A percentile compares a stretch with the other conserved stretches of the same genome.
Conservation (phyloP, 2,329 filamentous ascomycete genomes). For the Pseudocercospora crystallina region DNA sequence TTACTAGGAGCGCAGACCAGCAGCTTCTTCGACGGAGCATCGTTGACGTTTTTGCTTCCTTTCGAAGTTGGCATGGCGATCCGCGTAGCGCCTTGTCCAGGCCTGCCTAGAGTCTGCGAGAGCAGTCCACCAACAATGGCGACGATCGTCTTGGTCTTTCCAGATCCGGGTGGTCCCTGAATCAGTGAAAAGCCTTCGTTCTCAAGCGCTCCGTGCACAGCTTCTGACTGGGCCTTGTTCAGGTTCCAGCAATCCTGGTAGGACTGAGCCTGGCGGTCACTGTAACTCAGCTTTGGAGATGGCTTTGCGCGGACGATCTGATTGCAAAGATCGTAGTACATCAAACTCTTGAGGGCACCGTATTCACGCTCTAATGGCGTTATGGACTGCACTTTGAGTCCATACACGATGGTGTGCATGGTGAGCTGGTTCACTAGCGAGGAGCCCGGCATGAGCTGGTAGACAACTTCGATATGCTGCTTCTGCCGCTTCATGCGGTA, state of each 20-base stretch:
- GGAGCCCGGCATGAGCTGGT: conserved; percentile 66
- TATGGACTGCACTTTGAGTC: conserved; percentile 85
- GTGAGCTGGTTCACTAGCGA: conserved; percentile 49
- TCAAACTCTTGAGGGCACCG: conserved; percentile 81
- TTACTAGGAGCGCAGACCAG: conserved; percentile 98
- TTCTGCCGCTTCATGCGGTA: conserved; percentile 79
- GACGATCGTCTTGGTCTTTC: conserved; percentile 94
- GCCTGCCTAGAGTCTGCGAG: conserved; percentile 57
- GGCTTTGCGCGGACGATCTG: conserved; percentile 88
- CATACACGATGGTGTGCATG: conserved; percentile 69
- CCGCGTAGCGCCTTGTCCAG: conserved; percentile 31
- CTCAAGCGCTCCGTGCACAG: conserved; percentile 85
- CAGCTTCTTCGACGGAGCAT: conserved; percentile 71
- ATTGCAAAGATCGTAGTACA: conserved; percentile 94
- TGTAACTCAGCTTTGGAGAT: conserved; percentile 81
- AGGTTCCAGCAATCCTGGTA: conserved; percentile 77
- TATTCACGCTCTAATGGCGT: conserved; percentile 95
- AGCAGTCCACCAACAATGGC: conserved; percentile 90
- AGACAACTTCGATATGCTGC: conserved; percentile 78
- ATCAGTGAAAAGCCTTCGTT: conserved; percentile 97
- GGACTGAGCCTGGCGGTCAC: conserved; percentile 67
- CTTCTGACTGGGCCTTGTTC: conserved; percentile 85
- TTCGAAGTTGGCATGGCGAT: conserved; percentile 39
- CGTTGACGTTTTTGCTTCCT: conserved; percentile 26
- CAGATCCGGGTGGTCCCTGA: conserved; percentile 88